phyloP scores from a whole-genome alignment of 345 rosid species.

The Combretum micranthum region DNA sequence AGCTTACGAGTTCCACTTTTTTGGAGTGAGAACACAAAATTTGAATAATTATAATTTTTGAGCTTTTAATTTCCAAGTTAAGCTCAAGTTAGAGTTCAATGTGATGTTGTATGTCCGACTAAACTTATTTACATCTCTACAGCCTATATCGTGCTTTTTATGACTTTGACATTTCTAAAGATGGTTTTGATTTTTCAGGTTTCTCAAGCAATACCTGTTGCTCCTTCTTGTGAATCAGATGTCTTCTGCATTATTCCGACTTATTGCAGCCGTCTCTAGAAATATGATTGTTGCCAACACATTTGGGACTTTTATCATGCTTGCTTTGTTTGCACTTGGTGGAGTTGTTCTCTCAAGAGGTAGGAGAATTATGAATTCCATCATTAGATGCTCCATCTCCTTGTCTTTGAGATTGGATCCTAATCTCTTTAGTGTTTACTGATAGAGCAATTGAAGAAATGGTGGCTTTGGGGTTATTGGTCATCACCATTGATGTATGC shows the following conservation, averaged over 20 bases:
- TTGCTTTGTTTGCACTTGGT: slow-evolving; percentile 23
- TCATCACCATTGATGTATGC: slow-evolving; percentile 57
- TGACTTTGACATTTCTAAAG: not conserved
- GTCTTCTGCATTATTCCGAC: slow-evolving; percentile 35
- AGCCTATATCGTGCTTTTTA: too few relatives aligned
- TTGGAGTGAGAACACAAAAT: too few relatives aligned
- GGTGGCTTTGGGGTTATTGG: slow-evolving; percentile 70
- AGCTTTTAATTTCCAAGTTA: too few relatives aligned
- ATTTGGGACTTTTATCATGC: slow-evolving; percentile 31
- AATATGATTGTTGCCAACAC: slow-evolving; percentile 34
- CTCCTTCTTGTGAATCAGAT: slow-evolving; percentile 28
- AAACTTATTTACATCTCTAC: too few relatives aligned
- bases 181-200: slow-evolving; percentile 19
- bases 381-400: too few relatives aligned
- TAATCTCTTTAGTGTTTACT: not conserved
- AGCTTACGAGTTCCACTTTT: too few relatives aligned
- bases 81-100: too few relatives aligned
- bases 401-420: too few relatives aligned
- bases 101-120: too few relatives aligned
- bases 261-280: slow-evolving; percentile 32
- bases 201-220: slow-evolving; percentile 29
- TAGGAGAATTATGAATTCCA: slow-evolving; percentile 1
- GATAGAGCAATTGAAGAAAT: slow-evolving; percentile 42
- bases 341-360: slow-evolving; percentile 43
- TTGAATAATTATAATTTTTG: too few relatives aligned